These are phyloP conservation scores for Neurospora intermedia DNA, from an alignment of 495 filamentous ascomycete genomes.

Conservation along the genomic window DNA sequence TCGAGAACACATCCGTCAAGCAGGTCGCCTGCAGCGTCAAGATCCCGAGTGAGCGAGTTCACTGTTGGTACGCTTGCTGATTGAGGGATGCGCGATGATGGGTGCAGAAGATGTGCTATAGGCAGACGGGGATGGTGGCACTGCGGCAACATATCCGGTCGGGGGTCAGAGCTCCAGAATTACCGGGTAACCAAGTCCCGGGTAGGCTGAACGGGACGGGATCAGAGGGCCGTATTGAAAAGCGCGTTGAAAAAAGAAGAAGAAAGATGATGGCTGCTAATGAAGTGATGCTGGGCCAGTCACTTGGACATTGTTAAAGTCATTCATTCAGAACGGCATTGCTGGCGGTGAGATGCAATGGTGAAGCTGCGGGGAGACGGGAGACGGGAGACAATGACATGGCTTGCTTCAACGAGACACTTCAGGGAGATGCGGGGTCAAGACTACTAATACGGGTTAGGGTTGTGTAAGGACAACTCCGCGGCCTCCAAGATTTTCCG, in stretches of 20 bases:
- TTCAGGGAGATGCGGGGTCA: background rate
- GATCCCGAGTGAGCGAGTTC: background rate
- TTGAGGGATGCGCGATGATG: background rate
- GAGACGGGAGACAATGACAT: background rate
- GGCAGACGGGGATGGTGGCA: background rate
- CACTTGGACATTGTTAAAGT: background rate
- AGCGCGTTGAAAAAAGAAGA: background rate
- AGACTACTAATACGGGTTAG: background rate
- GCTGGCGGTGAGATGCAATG: background rate
- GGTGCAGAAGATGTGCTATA: background rate
- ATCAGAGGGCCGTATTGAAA: background rate
- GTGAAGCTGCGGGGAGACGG: background rate
- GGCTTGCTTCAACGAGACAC: background rate
- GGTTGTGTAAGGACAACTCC: background rate
- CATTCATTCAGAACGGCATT: background rate
- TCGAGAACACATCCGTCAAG: background rate
- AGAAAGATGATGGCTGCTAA: background rate
- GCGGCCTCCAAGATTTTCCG: background rate
- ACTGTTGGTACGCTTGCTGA: background rate
- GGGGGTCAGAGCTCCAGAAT: background rate
- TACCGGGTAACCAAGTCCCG: background rate
- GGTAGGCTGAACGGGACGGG: background rate
- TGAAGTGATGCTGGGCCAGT: background rate
- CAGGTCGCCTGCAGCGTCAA: background rate
- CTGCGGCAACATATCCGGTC: background rate